These are phyloP conservation scores for Collybia sordida DNA, from an alignment of 768 basidiomycete genomes.

Conservation along the genomic window DNA sequence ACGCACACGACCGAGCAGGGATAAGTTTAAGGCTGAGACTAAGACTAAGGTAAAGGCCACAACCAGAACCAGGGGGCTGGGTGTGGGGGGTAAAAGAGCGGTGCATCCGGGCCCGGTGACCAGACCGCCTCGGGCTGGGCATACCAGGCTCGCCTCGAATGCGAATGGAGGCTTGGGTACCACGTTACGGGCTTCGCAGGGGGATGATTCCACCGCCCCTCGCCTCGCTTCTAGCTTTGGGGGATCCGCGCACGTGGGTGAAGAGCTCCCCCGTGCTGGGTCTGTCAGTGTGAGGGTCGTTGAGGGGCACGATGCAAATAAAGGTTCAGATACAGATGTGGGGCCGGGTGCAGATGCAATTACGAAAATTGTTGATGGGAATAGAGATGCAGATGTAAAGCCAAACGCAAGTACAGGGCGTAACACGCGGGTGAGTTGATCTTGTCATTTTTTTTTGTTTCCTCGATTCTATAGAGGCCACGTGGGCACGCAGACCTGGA, in stretches of 20 bases:
- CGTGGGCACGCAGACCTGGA: slow-evolving; percentile 6
- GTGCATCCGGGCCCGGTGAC: slow-evolving; percentile 6
- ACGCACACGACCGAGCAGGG: neutral
- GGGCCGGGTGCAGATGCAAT: slow-evolving; percentile 1
- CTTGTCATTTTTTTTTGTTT: slow-evolving; percentile 1
- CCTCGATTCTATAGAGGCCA: neutral
- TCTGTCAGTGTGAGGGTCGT: too few relatives aligned
- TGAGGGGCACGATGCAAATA: neutral
- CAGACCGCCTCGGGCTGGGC: neutral
- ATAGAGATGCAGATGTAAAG: neutral
- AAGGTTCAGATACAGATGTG: neutral
- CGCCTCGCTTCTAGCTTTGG: neutral
- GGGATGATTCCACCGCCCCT: neutral
- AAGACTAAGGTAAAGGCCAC: too few relatives aligned
- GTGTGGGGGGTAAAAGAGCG: neutral
- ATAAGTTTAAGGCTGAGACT: too few relatives aligned
- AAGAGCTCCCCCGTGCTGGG: too few relatives aligned
- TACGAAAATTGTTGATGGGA: neutral
- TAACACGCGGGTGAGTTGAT: slow-evolving; percentile 13
- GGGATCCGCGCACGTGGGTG: neutral
- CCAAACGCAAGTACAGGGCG: too few relatives aligned
- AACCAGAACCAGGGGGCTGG: neutral
- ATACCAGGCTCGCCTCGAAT: slow-evolving; percentile 4
- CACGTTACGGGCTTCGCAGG: too few relatives aligned
- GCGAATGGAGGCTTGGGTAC: slow-evolving; percentile 1